phyloP scores from a whole-genome alignment of 495 filamentous ascomycete genomes.

The Daldinia bambusicola region DNA sequence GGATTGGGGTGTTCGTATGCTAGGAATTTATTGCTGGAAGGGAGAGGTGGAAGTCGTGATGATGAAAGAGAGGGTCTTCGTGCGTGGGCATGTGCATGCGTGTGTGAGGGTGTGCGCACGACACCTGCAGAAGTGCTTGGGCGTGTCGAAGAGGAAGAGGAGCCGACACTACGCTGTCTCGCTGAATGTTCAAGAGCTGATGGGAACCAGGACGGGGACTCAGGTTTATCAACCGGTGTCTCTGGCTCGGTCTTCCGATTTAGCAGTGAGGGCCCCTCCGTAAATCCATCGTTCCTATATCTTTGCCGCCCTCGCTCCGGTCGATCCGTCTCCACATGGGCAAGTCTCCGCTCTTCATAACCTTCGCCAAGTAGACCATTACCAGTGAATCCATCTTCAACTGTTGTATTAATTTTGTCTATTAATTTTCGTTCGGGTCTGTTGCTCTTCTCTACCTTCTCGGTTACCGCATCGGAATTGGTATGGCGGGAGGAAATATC shows the following conservation, averaged over 20 bases:
- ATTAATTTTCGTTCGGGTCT: constrained; percentile 37
- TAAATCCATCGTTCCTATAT: constrained; percentile 53
- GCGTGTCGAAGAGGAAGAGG: constrained; percentile 31
- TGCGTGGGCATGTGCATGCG: constrained; percentile 25
- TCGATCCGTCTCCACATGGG: constrained; percentile 38
- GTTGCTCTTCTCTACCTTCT: constrained; percentile 16
- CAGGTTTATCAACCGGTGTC: constrained; percentile 18
- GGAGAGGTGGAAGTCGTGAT: constrained; percentile 33
- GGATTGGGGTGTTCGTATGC: constrained; percentile 34
- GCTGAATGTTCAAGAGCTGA: constrained; percentile 57
- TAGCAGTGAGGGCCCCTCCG: constrained; percentile 61
- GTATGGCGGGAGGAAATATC: constrained; percentile 33
- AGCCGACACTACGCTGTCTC: constrained; percentile 43
- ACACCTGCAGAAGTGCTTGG: constrained; percentile 37
- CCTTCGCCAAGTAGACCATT: constrained; percentile 55
- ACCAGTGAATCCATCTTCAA: constrained; percentile 48
- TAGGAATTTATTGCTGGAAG: constrained; percentile 22
- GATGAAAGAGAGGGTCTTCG: constrained; percentile 41
- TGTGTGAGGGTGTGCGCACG: constrained; percentile 26
- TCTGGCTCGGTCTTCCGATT: constrained; percentile 48
- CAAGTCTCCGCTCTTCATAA: constrained; percentile 56
- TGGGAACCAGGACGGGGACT: constrained; percentile 55
- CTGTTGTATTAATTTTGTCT: constrained; percentile 20
- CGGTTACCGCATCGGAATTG: constrained; percentile 8
- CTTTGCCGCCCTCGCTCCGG: constrained; percentile 34